Evolutionary conservation across 495 filamentous ascomycete species (phyloP).

Genomic region (Daldinia loculata): DNA sequence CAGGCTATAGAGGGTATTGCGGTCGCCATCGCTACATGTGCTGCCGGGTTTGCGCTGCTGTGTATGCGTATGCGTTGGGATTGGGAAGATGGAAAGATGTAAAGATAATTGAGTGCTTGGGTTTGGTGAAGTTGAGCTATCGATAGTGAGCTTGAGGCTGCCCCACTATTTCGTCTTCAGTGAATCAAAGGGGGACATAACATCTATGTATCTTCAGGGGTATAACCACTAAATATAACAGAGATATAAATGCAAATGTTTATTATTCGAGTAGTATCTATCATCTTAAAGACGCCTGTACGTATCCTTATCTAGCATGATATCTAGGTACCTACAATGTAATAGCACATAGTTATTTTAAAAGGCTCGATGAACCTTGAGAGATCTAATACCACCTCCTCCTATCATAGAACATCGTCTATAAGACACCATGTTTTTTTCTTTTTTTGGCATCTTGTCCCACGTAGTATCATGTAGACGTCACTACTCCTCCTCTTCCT

Average conservation of each 20-base stretch:
- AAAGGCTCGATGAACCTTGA: background rate
- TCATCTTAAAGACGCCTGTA: too few species aligned
- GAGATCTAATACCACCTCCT: background rate
- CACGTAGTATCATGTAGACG: background rate
- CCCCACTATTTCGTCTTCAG: constrained; percentile 16
- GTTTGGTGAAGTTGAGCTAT: constrained; percentile 16
- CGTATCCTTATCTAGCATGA: background rate
- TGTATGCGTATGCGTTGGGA: constrained; percentile 3
- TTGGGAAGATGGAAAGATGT: background rate
- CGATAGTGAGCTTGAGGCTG: constrained; percentile 19
- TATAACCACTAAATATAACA: background rate
- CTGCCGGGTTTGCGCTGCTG: background rate
- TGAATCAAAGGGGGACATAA: background rate
- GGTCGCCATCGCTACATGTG: constrained; percentile 52
- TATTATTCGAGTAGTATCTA: background rate
- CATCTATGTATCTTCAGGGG: background rate
- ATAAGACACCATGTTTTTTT: background rate
- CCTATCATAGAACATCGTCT: background rate
- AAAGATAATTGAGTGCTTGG: background rate
- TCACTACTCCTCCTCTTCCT: constrained; percentile 42
- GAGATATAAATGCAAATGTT: background rate
- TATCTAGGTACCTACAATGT: background rate
- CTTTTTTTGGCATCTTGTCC: background rate
- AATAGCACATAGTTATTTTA: background rate
- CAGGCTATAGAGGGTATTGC: constrained; percentile 81